Percentiles rank a stretch among this genome's conserved stretches.
phyloP scores from a whole-genome alignment of 129 eudicot species.

The Artemisia argyi region DNA sequence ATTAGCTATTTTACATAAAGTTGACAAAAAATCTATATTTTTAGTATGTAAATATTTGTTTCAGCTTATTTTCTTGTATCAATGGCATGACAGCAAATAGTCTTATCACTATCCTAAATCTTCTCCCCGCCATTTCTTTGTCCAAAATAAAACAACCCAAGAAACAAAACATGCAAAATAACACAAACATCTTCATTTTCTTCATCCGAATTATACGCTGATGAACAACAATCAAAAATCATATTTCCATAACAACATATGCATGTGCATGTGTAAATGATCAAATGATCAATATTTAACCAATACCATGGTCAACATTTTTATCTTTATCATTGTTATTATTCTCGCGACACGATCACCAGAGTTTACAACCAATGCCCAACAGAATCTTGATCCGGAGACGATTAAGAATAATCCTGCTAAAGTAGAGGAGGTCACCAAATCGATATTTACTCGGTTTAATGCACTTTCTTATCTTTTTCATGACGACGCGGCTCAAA shows the following conservation, averaged over 20 bases:
- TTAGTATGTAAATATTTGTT: too few species aligned
- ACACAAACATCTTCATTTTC: conserved; percentile 22
- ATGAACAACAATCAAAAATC: conserved; percentile 8
- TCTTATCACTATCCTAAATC: conserved; percentile 38
- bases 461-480: conserved; percentile 40
- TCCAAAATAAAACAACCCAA: conserved; percentile 22
- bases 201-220: conserved; percentile 17
- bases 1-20: too few species aligned
- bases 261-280: conserved; percentile 14
- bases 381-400: conserved; percentile 30
- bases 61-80: too few species aligned
- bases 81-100: too few species aligned
- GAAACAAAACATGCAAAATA: conserved; percentile 18
- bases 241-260: conserved; percentile 8
- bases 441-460: conserved; percentile 36
- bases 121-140: conserved; percentile 78
- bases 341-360: conserved; percentile 19
- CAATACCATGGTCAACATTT: conserved; percentile 17
- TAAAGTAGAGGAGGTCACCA: conserved; percentile 32
- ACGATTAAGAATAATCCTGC: conserved; percentile 29
- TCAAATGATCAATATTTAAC: conserved; percentile 14
- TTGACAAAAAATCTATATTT: too few species aligned
- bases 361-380: conserved; percentile 3
- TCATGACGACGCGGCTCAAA: conserved; percentile 29
- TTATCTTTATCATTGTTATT: neutral